Evolutionary conservation across 1,284 basidiomycete genomes (phyloP), one percentile per base, ranked within the genome.

Genomic region (Schizophyllum commune): DNA sequence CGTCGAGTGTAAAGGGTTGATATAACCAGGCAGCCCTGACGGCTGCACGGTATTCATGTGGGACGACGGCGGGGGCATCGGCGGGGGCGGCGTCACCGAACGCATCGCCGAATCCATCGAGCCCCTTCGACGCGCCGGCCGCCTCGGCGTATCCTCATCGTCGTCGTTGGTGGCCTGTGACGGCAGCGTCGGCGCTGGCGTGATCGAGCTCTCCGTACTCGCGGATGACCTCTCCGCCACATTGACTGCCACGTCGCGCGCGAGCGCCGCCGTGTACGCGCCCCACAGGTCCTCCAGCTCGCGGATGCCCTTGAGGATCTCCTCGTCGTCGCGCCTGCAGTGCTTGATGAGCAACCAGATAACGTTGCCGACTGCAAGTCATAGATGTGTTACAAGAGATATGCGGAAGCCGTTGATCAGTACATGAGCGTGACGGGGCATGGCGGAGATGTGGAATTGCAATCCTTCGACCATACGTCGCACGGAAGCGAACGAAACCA

Each of bases 261-360:
- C 19, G 22, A 79, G 66, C 61, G 84, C 82, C 27, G 73, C 73
- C 52, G 84, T 77, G 60, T 77, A 76, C 27, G 81, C 77, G 20
- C 87, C 87, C 79, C 82, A 86, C n/a, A 80, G 70, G 62, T 85
- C 84, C 68, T 86, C 83, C 62, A 86, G 86, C 33, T 84, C 80
- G 52, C 75, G 73, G 58, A 77, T 79, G 84, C 83, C 86, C 55
- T 71, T 71, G n/a, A 79, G 75, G 60, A 88, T 68, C 60, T 77
- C 75, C 32, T 75, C 73, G 64, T 79, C 80, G 60, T 87, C 83
- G 54, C 80, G 76, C 60, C 82, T 77, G 61, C 78, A 79, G 68
- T 88, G 87, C 69, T 83, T 86, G 70, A 84, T 79, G 60, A 88
- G 78, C n/a, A 84, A 77, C 87, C 88, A 64, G 32, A 54, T 57